Evolutionary conservation across 768 basidiomycete species (phyloP).

Genomic region (Cubamyces sp.): DNA sequence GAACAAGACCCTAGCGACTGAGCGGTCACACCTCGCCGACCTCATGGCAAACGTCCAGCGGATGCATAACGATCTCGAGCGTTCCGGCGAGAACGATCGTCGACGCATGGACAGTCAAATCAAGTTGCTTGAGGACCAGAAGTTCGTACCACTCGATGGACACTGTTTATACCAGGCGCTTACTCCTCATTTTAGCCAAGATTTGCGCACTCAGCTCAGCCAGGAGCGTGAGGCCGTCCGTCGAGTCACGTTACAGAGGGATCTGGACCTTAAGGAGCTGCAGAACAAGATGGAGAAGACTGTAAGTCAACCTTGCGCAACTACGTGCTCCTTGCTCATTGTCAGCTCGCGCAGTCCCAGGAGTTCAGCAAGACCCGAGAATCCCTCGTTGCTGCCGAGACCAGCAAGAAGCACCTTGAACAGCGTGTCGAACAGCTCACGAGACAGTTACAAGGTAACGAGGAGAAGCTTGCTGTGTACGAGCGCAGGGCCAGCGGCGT

Average conservation of each 20-base stretch:
- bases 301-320: slow-evolving; percentile 45
- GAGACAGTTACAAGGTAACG: slow-evolving; percentile 71
- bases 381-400: slow-evolving; percentile 70
- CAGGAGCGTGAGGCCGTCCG: slow-evolving; percentile 77
- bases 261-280: slow-evolving; percentile 77
- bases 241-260: slow-evolving; percentile 78
- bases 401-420: slow-evolving; percentile 78
- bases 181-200: slow-evolving; percentile 54
- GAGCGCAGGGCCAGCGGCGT: slow-evolving; percentile 59
- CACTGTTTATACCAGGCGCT: not conserved
- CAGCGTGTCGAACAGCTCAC: slow-evolving; percentile 65
- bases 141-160: slow-evolving; percentile 50
- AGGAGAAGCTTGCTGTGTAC: slow-evolving; percentile 87
- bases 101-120: slow-evolving; percentile 79
- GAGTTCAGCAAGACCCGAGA: slow-evolving; percentile 74
- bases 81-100: slow-evolving; percentile 81
- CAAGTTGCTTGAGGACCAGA: slow-evolving; percentile 77
- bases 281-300: slow-evolving; percentile 71
- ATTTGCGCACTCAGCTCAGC: slow-evolving; percentile 66
- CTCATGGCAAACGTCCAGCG: slow-evolving; percentile 88
- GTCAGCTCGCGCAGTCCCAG: slow-evolving; percentile 46
- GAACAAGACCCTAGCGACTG: slow-evolving; percentile 77
- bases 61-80: slow-evolving; percentile 88
- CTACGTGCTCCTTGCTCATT: slow-evolving; percentile 22
- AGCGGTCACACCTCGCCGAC: slow-evolving; percentile 84